Evolutionary conservation across 805 yeast genomes (phyloP).

Genomic region (Candida schatavii): DNA sequence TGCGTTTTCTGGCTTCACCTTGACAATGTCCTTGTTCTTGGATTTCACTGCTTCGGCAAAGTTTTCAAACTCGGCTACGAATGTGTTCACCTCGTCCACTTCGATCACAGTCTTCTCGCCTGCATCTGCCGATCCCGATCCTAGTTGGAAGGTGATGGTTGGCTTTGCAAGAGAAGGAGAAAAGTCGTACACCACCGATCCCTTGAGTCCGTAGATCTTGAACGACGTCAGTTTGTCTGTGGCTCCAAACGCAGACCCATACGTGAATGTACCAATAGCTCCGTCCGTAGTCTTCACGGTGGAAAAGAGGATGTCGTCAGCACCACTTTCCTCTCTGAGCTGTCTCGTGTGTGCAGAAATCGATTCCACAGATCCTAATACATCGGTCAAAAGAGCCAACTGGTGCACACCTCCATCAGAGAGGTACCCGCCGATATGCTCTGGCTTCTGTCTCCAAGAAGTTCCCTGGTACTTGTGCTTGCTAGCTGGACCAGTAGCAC

Average conservation of each 20-base stretch:
- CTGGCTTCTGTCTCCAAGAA: constrained; percentile 84
- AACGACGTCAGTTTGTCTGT: constrained; percentile 66
- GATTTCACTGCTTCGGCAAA: constrained; percentile 56
- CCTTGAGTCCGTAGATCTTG: constrained; percentile 74
- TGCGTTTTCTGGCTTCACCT: constrained; percentile 68
- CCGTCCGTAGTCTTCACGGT: constrained; percentile 55
- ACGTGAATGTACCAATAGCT: constrained; percentile 78
- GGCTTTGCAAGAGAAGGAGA: constrained; percentile 45
- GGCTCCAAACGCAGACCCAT: constrained; percentile 85
- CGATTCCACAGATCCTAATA: constrained; percentile 69
- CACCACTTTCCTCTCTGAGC: constrained; percentile 72
- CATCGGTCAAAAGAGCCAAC: constrained; percentile 77
- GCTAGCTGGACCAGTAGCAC: constrained; percentile 71
- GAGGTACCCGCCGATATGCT: constrained; percentile 89
- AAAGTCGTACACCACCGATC: constrained; percentile 68
- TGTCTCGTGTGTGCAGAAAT: constrained; percentile 79
- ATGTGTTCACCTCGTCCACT: constrained; percentile 43
- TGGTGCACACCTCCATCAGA: constrained; percentile 98
- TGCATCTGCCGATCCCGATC: constrained; percentile 37
- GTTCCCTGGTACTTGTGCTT: constrained; percentile 64
- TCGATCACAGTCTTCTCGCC: constrained; percentile 47
- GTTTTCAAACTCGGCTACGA: constrained; percentile 46
- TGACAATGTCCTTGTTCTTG: constrained; percentile 57
- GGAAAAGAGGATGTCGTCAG: constrained; percentile 77
- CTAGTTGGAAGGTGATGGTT: constrained; percentile 34